These are phyloP conservation scores for Metschnikowia dekortorum DNA, from an alignment of 805 yeast genomes.

Conservation along the genomic window DNA sequence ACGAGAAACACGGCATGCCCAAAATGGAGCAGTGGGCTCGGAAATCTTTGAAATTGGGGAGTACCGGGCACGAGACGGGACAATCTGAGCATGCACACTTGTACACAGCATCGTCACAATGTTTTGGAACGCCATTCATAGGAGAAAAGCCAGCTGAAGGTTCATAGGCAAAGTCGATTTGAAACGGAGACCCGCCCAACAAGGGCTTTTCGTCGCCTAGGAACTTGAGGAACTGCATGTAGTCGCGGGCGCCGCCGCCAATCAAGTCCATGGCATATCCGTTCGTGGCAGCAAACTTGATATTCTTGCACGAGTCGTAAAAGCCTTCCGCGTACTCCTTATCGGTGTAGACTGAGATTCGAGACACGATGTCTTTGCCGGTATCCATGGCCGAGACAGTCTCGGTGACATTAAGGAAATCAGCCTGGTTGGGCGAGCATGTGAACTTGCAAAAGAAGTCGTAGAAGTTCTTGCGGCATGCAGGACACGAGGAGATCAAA, in stretches of 20 bases:
- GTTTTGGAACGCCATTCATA: constrained; percentile 27
- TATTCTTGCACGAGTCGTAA: constrained; percentile 80
- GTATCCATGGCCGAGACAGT: constrained; percentile 46
- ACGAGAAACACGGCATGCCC: constrained; percentile 67
- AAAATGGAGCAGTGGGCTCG: constrained; percentile 51
- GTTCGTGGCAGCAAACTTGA: constrained; percentile 90
- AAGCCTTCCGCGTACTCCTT: constrained; percentile 57
- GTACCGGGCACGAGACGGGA: constrained; percentile 67
- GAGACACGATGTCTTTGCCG: constrained; percentile 61
- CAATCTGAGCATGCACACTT: constrained; percentile 93
- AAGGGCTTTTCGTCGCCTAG: constrained; percentile 92
- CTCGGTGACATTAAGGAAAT: constrained; percentile 63
- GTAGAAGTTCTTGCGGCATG: constrained; percentile 81
- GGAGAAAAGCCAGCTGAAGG: constrained; percentile 16
- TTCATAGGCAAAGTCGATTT: constrained; percentile 68
- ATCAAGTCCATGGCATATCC: constrained; percentile 95
- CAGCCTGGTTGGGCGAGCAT: constrained; percentile 80
- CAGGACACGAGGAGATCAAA: constrained; percentile 62
- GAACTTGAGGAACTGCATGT: constrained; percentile 71
- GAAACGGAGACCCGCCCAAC: constrained; percentile 94
- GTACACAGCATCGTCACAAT: constrained; percentile 64
- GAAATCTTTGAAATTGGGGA: constrained; percentile 43
- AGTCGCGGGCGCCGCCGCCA: constrained; percentile 93
- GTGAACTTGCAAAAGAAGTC: constrained; percentile 84
- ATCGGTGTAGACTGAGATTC: constrained; percentile 60